phyloP scores from a whole-genome alignment of 306 rosid species.

The Crotalaria pallida region DNA sequence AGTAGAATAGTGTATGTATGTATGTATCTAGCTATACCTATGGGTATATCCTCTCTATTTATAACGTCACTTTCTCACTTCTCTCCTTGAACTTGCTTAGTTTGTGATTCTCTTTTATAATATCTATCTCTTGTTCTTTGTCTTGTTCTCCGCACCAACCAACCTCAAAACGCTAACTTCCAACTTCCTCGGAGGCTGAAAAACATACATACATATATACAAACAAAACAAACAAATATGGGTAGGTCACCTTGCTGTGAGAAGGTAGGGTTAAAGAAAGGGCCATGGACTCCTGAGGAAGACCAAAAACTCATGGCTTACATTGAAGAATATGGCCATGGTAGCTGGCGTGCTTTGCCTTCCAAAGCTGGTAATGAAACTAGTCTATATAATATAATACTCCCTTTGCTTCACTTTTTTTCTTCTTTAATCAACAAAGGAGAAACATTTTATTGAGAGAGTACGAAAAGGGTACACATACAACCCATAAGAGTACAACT shows the following conservation, averaged over 20 bases:
- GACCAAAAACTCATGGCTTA: conserved; percentile 55
- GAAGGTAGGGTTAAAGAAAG: conserved; percentile 45
- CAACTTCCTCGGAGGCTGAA: not conserved
- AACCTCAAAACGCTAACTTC: not conserved
- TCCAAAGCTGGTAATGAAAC: conserved; percentile 46
- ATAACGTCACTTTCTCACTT: not conserved
- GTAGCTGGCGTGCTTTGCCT: conserved; percentile 68
- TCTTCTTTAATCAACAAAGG: too few relatives aligned
- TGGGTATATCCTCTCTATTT: conserved; percentile 7
- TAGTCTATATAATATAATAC: too few relatives aligned
- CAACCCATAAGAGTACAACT: too few relatives aligned
- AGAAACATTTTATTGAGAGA: too few relatives aligned
- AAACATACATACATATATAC: too few relatives aligned
- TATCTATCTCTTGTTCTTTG: not conserved
- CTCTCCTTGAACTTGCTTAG: conserved; percentile 9
- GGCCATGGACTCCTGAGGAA: conserved; percentile 61
- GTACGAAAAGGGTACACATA: too few relatives aligned
- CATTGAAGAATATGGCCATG: conserved; percentile 52
- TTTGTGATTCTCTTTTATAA: not conserved
- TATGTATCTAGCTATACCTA: too few relatives aligned
- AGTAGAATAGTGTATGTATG: too few relatives aligned
- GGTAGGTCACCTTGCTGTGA: conserved; percentile 51
- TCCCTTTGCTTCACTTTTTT: too few relatives aligned
- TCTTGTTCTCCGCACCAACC: not conserved
- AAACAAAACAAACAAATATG: too few relatives aligned